A percentile compares a stretch with the other conserved stretches of the same genome.
Evolutionary conservation across 345 rosid genomes (phyloP).

Genomic region (Populus alba): DNA sequence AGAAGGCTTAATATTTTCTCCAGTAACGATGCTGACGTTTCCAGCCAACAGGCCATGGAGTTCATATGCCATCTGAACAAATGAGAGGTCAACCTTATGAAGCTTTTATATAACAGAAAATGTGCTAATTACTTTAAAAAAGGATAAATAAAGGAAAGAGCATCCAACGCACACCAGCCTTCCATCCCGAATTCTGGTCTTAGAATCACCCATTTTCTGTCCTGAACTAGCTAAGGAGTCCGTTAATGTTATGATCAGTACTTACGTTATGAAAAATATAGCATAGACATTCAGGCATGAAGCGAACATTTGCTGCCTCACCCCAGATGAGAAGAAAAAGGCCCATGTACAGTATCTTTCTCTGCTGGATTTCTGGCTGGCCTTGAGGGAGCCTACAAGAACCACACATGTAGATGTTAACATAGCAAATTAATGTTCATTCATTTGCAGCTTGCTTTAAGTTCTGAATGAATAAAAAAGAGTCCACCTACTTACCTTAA

Average conservation of each 20-base stretch:
- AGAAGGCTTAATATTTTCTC: slow-evolving; percentile 97
- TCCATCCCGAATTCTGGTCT: too few species aligned
- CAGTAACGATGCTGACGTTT: slow-evolving; percentile 95
- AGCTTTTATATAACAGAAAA: neutral
- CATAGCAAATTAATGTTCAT: neutral
- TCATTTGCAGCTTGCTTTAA: slow-evolving; percentile 6
- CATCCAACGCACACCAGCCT: too few species aligned
- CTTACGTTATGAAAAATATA: slow-evolving; percentile 94
- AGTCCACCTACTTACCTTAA: slow-evolving; percentile 49
- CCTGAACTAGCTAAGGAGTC: slow-evolving; percentile 8
- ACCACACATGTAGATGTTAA: slow-evolving; percentile 9
- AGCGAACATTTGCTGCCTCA: slow-evolving; percentile 93
- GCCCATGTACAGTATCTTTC: slow-evolving; percentile 91
- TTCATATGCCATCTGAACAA: slow-evolving; percentile 93
- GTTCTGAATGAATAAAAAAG: neutral
- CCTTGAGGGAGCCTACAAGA: slow-evolving; percentile 80
- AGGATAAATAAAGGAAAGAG: neutral
- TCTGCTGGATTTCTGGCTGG: slow-evolving; percentile 83
- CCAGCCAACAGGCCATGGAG: slow-evolving; percentile 96
- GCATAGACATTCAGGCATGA: slow-evolving; percentile 93
- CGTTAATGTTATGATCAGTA: slow-evolving; percentile 11
- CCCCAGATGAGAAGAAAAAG: slow-evolving; percentile 97
- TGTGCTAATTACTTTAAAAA: slow-evolving; percentile 2
- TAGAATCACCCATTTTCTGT: too few species aligned
- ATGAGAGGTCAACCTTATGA: neutral